These are phyloP conservation scores for Fusarium torreyae DNA, from an alignment of 2,329 filamentous ascomycete species.

Conservation along the genomic window DNA sequence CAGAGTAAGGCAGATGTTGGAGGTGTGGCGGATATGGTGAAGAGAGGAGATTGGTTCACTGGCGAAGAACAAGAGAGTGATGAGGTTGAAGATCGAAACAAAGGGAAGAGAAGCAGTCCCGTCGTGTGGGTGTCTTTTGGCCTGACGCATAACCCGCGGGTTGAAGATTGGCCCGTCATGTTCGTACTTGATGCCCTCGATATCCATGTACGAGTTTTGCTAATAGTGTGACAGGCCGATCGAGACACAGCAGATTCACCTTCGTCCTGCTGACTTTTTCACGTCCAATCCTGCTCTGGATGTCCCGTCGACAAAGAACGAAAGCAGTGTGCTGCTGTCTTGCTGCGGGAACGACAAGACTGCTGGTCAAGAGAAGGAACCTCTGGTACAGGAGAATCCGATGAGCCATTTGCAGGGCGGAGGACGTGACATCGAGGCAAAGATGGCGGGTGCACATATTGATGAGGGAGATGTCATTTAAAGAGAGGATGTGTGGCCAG, in stretches of 20 bases:
- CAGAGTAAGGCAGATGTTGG: slow-evolving; percentile 63
- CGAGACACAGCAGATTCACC: slow-evolving; percentile 29
- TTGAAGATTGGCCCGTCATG: slow-evolving; percentile 68
- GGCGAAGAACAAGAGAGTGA: slow-evolving; percentile 40
- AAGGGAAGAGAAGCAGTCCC: slow-evolving; percentile 48
- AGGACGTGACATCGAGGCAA: slow-evolving; percentile 36
- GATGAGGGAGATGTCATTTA: slow-evolving; percentile 13
- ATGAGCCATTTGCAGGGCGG: slow-evolving; percentile 54
- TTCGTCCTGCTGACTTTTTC: slow-evolving; percentile 62
- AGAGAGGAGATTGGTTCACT: slow-evolving; percentile 63
- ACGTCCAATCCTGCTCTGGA: slow-evolving; percentile 63
- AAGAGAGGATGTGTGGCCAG: too few species aligned
- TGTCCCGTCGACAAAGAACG: slow-evolving; percentile 57
- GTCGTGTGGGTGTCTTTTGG: slow-evolving; percentile 66
- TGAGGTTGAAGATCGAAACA: slow-evolving; percentile 36
- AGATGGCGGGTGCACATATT: slow-evolving; percentile 41
- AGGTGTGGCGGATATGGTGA: slow-evolving; percentile 64
- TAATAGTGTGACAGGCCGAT: slow-evolving; percentile 16
- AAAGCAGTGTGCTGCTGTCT: slow-evolving; percentile 59
- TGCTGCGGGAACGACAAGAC: slow-evolving; percentile 47
- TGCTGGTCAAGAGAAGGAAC: slow-evolving; percentile 14
- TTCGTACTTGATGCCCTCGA: slow-evolving; percentile 51
- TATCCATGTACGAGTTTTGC: neutral
- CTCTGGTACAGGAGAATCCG: slow-evolving; percentile 51
- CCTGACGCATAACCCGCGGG: slow-evolving; percentile 63